Base-by-base conservation (phyloP, 2,329 filamentous ascomycete species). In the Penicillium sp. region DNA sequence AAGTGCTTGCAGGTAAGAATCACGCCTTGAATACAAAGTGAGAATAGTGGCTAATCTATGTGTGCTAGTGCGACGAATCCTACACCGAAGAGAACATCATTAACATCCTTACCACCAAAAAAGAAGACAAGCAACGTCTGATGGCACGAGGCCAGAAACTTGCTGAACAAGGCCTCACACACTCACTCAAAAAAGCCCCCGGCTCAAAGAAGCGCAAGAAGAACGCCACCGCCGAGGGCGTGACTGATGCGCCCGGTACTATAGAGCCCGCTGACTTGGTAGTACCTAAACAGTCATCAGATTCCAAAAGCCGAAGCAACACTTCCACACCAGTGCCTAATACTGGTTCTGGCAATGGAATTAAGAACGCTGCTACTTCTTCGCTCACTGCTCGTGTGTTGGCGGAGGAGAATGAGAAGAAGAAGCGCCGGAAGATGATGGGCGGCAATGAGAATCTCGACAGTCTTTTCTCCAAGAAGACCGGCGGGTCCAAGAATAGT, bases 351-450 rank as follows among this genome's bases (percentile, higher is more conserved):
- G 53, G 57, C 5, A 70, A 76, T 46, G 82, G 84, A 10, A 95
- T 97, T 68, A 95, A 95, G 67, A 95, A 97, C 60, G 76, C 87
- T 0, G 80, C 87, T 48, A 93, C 93, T 0, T 90, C 91, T 0
- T 85, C 83, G 3, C 71, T 98, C 38, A 95, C 91, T 0, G 87
- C 86, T 0, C 89, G 84, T 59, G 90, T 98, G 0, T 68, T 97
- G 24, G 84, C 85, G 22, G 91, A 97, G 62, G 88, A 96, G 66
- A 86, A 91, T 44, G 82, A 85, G 61, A 77, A 80, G 49, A 89
- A 88, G 57, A 95, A 91, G 71, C 75, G 84, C 57, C 77, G 87
- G 53, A 95, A 87, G 63, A 61, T 88, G 64, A 61, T 88, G 58
- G 82, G 77, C 3, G 72, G 76, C 49, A 81, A 75, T 60, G 77